Evolutionary conservation across 1,284 basidiomycete genomes (phyloP).

Genomic region (Golubevia sp.): DNA sequence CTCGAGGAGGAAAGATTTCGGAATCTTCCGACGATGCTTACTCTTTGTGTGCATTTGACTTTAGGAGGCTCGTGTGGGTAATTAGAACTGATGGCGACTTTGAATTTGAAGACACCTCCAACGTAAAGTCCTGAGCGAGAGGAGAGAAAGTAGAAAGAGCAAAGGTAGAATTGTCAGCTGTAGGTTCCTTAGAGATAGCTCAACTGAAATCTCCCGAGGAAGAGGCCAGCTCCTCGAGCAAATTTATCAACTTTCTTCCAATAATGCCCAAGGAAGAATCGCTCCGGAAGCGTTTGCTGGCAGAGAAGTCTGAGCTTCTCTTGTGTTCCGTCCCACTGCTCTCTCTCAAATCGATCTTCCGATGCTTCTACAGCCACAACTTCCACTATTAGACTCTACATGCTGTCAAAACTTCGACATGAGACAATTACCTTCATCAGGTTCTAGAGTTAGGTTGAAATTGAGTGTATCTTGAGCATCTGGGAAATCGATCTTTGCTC

Average conservation of each 20-base stretch:
- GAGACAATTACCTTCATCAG: slow-evolving; percentile 56
- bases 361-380: no score
- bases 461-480: slow-evolving; percentile 56
- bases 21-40: slow-evolving; percentile 62
- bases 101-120: slow-evolving; percentile 89
- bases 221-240: no score
- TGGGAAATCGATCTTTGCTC: slow-evolving; percentile 56
- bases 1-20: background rate
- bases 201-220: no score
- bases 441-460: slow-evolving; percentile 53
- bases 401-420: no score
- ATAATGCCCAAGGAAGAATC: background rate
- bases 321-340: no score
- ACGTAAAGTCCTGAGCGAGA: slow-evolving; percentile 86
- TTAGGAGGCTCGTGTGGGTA: slow-evolving; percentile 99
- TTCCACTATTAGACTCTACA: no score
- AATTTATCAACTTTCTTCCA: no score
- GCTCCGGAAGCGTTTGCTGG: background rate
- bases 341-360: no score
- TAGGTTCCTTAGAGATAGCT: no score
- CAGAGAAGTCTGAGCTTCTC: no score
- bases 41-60: slow-evolving; percentile 94
- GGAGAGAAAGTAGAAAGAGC: background rate
- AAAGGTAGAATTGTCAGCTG: no score
- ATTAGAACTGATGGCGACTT: slow-evolving; percentile 92